Evolutionary conservation across 805 yeast species (phyloP).

Genomic region (Starmerella sirachaensis): DNA sequence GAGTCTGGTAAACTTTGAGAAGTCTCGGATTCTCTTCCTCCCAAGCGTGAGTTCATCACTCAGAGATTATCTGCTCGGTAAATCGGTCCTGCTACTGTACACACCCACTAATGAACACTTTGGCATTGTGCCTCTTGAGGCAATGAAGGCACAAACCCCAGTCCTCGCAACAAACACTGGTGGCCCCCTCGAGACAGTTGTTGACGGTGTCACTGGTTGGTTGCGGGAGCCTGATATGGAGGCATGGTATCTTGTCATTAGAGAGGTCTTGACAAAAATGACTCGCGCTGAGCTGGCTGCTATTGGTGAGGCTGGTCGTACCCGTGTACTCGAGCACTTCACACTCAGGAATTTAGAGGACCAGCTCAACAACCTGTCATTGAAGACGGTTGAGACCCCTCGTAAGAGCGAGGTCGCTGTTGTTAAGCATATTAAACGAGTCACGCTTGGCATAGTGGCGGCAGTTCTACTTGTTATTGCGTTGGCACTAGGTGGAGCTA

Average conservation of each 20-base stretch:
- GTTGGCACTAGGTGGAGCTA: too few relatives aligned
- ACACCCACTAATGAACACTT: constrained; percentile 92
- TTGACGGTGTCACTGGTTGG: constrained; percentile 34
- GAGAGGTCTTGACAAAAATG: constrained; percentile 21
- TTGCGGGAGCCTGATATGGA: constrained; percentile 25
- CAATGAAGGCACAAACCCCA: constrained; percentile 73
- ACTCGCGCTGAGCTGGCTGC: constrained; percentile 16
- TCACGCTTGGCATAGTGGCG: constrained; percentile 1
- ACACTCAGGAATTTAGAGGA: constrained; percentile 26
- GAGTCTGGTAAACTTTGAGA: constrained; percentile 13
- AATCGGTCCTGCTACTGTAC: constrained; percentile 54
- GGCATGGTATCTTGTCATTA: constrained; percentile 30
- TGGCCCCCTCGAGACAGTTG: constrained; percentile 80
- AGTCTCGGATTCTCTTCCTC: constrained; percentile 50
- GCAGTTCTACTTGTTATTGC: background rate
- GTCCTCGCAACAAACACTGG: constrained; percentile 82
- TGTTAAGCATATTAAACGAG: constrained; percentile 7
- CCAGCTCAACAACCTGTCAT: constrained; percentile 22
- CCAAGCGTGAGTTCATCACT: constrained; percentile 64
- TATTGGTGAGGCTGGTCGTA: constrained; percentile 27
- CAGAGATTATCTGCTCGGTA: constrained; percentile 49
- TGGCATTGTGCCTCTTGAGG: constrained; percentile 95
- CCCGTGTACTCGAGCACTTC: constrained; percentile 27
- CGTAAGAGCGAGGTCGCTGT: constrained; percentile 17
- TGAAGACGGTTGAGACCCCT: constrained; percentile 14